These are phyloP conservation scores for Podaxis mareebaensis DNA, from an alignment of 768 basidiomycete species.

Conservation along the genomic window DNA sequence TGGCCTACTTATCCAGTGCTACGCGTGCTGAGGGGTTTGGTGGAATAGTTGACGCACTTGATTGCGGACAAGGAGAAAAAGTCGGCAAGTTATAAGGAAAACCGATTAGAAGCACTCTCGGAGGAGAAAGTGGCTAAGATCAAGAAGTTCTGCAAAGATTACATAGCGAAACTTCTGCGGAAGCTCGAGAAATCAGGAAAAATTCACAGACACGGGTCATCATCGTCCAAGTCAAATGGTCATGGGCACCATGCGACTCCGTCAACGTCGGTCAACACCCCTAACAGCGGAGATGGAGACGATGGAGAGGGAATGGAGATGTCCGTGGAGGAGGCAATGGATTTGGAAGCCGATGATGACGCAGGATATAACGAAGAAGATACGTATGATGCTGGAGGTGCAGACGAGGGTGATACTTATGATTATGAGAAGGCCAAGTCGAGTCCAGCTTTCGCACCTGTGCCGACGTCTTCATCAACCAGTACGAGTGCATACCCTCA, in stretches of 20 bases:
- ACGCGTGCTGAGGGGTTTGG: neutral
- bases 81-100: constrained; percentile 74
- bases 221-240: constrained; percentile 24
- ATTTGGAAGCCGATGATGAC: constrained; percentile 26
- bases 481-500: neutral
- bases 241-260: constrained; percentile 30
- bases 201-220: constrained; percentile 26
- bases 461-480: neutral
- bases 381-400: constrained; percentile 16
- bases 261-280: constrained; percentile 41
- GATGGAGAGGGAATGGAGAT: constrained; percentile 24
- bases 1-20: neutral
- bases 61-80: constrained; percentile 97
- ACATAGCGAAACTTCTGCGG: constrained; percentile 76
- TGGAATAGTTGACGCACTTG: constrained; percentile 70
- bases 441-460: neutral
- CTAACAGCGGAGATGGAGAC: constrained; percentile 39
- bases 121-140: constrained; percentile 90
- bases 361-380: constrained; percentile 27
- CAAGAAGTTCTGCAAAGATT: constrained; percentile 92
- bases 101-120: constrained; percentile 70
- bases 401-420: constrained; percentile 1
- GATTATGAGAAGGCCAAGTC: neutral
- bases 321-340: constrained; percentile 37
- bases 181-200: constrained; percentile 59